A percentile compares a stretch with the other conserved stretches of the same genome.
Conservation (phyloP, 805 yeast species). For the Danielozyma ontarioensis region DNA sequence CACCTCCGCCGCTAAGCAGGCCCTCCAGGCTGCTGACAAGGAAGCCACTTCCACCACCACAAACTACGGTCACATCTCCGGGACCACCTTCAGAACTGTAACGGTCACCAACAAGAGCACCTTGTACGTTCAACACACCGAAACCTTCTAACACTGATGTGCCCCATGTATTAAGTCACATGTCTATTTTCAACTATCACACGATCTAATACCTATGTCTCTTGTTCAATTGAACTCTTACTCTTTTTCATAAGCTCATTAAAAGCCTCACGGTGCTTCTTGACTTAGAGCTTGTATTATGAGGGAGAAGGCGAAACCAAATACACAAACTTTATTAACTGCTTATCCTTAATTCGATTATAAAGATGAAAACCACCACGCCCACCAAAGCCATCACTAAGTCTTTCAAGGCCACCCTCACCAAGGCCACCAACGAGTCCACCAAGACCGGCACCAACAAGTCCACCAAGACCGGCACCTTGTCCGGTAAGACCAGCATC, state of each 20-base stretch:
- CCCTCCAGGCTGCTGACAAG: not conserved
- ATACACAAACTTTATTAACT: too few relatives aligned
- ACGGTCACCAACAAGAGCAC: too few relatives aligned
- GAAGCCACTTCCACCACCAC: not conserved
- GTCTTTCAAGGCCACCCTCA: not conserved
- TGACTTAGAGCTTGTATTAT: too few relatives aligned
- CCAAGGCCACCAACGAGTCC: too few relatives aligned
- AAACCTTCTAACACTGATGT: too few relatives aligned
- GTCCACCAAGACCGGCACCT: not conserved
- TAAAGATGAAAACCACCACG: not conserved
- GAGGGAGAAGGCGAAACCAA: too few relatives aligned
- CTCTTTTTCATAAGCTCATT: not conserved
- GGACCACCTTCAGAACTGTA: not conserved
- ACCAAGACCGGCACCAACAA: not conserved
- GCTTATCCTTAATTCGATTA: not conserved
- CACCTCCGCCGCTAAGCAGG: not conserved
- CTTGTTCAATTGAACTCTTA: not conserved
- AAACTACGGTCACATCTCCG: too few relatives aligned
- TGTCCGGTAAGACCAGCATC: not conserved
- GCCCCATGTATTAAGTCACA: too few relatives aligned
- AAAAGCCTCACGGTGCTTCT: slow-evolving; percentile 1
- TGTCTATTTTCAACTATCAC: not conserved
- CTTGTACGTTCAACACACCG: too few relatives aligned
- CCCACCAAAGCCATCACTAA: not conserved
- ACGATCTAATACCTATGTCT: not conserved